Base-by-base conservation (phyloP, 768 basidiomycete genomes). In the Macrolepiota fuliginosa region DNA sequence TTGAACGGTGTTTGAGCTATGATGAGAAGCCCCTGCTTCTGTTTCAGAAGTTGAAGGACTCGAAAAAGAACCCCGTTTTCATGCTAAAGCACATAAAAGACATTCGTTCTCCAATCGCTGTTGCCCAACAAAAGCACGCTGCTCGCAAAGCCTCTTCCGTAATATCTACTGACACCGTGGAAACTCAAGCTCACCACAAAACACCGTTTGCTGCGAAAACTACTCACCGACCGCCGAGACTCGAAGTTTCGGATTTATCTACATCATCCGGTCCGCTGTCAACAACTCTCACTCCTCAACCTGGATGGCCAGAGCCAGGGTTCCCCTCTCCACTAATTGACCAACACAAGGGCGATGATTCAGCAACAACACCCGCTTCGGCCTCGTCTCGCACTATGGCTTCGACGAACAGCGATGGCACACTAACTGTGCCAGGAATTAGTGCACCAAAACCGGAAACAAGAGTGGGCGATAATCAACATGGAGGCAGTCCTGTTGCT, bases 31-130 rank as follows among this genome's bases (percentile, higher is more conserved):
- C 97, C 0, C 79, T 99, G 36, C 81, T 98, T 52, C 85, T 99
- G 42, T 99, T 99, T 79, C 97, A 98, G 73, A 94, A 92, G 71
- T 83, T 98, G 60, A 99, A 98, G 71, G 97, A 99, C 66, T 88
- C 90, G 1, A 94, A 94, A 75, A 98, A 98, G 77, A 95, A 97
- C 64, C 96, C 97, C 1, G 96, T 99, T 7, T 99, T 99, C 75
- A 99, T 99, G 97, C 84, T 96, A 57, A 92, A 95, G 64, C 93
- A 96, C 65, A 95, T 96, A 74, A 91, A 91, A 70, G 97, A 99
- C 70, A 98, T 99, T 63, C 90, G 94, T 50, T 97, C 95, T 5
- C 97, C 97, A 0, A 98, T 98, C 64, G 94, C 89, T 9, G 94
- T 98, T 45, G 97, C 97, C 2, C 91, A 95, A 68, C 92, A 95